Conservation (phyloP, 495 filamentous ascomycete genomes). For the Penicillium lividum region DNA sequence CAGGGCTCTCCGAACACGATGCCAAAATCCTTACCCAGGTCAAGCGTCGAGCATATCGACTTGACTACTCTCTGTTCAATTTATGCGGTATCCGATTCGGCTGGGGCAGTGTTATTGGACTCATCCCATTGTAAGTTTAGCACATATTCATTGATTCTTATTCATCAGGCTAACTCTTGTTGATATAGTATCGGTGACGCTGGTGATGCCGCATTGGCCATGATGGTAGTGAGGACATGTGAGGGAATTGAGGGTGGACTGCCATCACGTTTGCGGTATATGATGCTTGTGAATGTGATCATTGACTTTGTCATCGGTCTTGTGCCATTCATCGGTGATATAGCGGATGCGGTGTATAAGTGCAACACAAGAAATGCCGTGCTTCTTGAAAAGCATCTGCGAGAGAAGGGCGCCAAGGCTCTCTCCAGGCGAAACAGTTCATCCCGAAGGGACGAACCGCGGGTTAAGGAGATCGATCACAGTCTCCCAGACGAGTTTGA, state of each 20-base stretch:
- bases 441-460: conserved; percentile 5
- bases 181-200: conserved; percentile 68
- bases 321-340: conserved; percentile 80
- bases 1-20: conserved; percentile 77
- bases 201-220: conserved; percentile 58
- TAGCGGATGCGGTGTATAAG: conserved; percentile 68
- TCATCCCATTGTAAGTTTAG: conserved; percentile 71
- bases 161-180: conserved; percentile 9
- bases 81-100: conserved; percentile 77
- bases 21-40: conserved; percentile 74
- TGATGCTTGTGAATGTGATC: conserved; percentile 76
- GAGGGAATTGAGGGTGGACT: conserved; percentile 71
- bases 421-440: conserved; percentile 24
- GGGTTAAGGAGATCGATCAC: conserved; percentile 25
- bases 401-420: conserved; percentile 43
- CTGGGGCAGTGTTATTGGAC: conserved; percentile 76
- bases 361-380: conserved; percentile 78
- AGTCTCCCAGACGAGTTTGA: conserved; percentile 48
- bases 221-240: conserved; percentile 69
- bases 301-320: conserved; percentile 82
- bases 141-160: background rate
- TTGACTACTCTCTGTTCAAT: conserved; percentile 79
- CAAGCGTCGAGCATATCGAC: conserved; percentile 74
- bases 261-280: conserved; percentile 49
- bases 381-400: conserved; percentile 70